Percentiles rank a stretch among this genome's conserved stretches.
phyloP scores from a whole-genome alignment of 1,139 yeast genomes.

The Protomyces pachydermus region DNA sequence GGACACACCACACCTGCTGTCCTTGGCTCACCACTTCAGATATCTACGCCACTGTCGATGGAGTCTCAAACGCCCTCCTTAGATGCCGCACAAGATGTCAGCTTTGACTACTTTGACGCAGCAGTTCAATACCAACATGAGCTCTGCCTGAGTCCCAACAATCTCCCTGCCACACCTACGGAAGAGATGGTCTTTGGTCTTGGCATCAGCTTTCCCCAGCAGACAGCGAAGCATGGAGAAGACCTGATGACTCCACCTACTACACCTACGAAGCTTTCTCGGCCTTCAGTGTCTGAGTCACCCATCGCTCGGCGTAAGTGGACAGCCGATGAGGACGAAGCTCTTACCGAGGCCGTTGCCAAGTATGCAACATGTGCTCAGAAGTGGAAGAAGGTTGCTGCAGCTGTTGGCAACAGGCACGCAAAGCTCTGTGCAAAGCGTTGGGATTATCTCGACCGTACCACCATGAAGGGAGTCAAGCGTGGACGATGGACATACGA shows the following conservation, averaged over 20 bases:
- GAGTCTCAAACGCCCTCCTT: neutral
- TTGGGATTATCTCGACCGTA: conserved; percentile 3
- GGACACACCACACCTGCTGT: neutral
- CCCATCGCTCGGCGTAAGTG: conserved; percentile 5
- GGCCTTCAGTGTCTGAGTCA: neutral
- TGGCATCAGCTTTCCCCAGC: neutral
- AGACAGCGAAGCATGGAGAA: neutral
- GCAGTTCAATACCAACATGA: neutral
- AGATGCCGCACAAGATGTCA: neutral
- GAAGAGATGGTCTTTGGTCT: neutral
- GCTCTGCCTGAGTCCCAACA: neutral
- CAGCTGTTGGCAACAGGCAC: neutral
- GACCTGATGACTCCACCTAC: neutral
- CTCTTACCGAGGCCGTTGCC: neutral
- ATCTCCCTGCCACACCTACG: neutral
- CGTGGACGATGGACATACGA: conserved; percentile 5
- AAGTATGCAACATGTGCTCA: neutral
- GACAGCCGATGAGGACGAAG: conserved; percentile 6
- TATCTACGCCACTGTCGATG: neutral
- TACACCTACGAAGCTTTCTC: neutral
- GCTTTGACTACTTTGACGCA: neutral
- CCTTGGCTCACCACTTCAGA: neutral
- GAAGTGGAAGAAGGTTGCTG: conserved; percentile 12
- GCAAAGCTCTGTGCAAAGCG: conserved; percentile 13
- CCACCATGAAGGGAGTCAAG: conserved; percentile 3